phyloP scores from a whole-genome alignment of 2,329 filamentous ascomycete genomes.

The Chalara sp. region DNA sequence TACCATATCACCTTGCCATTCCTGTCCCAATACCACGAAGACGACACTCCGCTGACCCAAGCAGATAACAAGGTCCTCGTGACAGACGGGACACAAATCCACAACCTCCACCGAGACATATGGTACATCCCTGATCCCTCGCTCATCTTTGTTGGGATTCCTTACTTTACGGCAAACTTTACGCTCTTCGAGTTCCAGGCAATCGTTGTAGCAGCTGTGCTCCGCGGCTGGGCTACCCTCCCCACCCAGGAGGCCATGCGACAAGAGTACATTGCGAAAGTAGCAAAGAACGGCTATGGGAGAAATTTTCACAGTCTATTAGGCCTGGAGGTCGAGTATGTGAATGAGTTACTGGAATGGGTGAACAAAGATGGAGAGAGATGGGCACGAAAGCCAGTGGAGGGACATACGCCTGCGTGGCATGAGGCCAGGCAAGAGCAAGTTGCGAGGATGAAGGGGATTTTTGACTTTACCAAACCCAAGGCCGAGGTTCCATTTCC shows the following conservation, averaged over 20 bases:
- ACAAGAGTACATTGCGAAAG: slow-evolving; percentile 29
- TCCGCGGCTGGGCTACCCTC: slow-evolving; percentile 31
- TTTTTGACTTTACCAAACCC: too few relatives aligned
- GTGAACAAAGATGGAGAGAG: slow-evolving; percentile 11
- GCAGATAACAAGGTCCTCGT: slow-evolving; percentile 50
- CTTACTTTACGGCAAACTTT: slow-evolving; percentile 42
- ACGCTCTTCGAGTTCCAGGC: slow-evolving; percentile 44
- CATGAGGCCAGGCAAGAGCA: too few relatives aligned
- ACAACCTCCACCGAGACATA: slow-evolving; percentile 46
- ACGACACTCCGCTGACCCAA: slow-evolving; percentile 31
- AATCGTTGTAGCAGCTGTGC: slow-evolving; percentile 36
- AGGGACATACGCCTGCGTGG: slow-evolving; percentile 2
- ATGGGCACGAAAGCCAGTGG: slow-evolving; percentile 9
- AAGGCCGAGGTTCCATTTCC: too few relatives aligned
- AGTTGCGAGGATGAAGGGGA: too few relatives aligned
- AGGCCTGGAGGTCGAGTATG: slow-evolving; percentile 16
- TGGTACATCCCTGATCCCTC: slow-evolving; percentile 44
- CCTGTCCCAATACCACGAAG: slow-evolving; percentile 39
- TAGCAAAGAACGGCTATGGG: slow-evolving; percentile 22
- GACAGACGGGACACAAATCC: slow-evolving; percentile 35
- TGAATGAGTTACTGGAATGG: slow-evolving; percentile 16
- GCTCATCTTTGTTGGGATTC: slow-evolving; percentile 38
- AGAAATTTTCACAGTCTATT: slow-evolving; percentile 37
- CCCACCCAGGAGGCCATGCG: slow-evolving; percentile 32
- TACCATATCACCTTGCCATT: slow-evolving; percentile 65